phyloP scores from a whole-genome alignment of 495 filamentous ascomycete genomes.

The Xeromyces bisporus region DNA sequence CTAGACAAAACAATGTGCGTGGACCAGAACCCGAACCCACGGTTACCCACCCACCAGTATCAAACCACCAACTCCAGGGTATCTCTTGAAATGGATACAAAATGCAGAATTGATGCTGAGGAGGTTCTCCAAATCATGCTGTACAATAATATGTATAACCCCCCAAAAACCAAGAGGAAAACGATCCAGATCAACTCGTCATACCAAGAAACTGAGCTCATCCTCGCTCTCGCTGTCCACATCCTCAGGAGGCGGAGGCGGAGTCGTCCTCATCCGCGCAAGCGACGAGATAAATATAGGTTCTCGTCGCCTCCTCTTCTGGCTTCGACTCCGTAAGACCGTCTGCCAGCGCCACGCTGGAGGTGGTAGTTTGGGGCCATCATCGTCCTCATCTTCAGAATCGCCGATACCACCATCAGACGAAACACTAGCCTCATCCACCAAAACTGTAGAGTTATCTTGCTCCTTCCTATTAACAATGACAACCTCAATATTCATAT shows the following conservation, averaged over 20 bases:
- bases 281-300: background rate
- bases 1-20: too few species aligned
- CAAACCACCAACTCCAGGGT: too few species aligned
- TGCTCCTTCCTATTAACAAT: conserved; percentile 17
- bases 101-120: background rate
- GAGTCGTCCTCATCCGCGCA: background rate
- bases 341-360: background rate
- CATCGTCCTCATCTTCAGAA: background rate
- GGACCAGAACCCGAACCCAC: too few species aligned
- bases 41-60: too few species aligned
- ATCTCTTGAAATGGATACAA: background rate
- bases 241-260: conserved; percentile 15
- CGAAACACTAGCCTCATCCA: background rate
- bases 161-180: conserved; percentile 1
- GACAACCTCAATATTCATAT: conserved; percentile 20
- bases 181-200: conserved; percentile 6
- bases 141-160: too few species aligned
- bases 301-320: background rate
- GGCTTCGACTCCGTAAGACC: background rate
- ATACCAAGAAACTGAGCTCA: conserved; percentile 24
- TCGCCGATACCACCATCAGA: background rate
- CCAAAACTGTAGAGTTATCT: background rate
- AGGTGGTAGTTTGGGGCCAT: background rate
- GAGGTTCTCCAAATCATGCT: too few species aligned
- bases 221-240: conserved; percentile 27